Evolutionary conservation across 768 basidiomycete species (phyloP), one percentile per base, ranked within the genome.

Genomic region (Daedalea quercina): DNA sequence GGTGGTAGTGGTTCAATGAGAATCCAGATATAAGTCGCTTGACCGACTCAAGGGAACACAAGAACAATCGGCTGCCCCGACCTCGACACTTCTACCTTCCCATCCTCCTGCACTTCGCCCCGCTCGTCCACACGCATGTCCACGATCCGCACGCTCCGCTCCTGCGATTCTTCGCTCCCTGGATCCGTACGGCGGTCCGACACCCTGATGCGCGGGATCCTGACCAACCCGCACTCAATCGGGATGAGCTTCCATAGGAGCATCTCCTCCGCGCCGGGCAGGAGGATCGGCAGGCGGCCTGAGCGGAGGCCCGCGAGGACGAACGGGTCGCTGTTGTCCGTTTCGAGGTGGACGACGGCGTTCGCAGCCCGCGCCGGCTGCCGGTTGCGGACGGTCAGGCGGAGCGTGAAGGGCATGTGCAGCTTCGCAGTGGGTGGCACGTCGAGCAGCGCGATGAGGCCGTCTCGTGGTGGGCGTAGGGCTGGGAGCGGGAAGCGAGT

Each of bases 221-320:
- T 75, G 45, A 85, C 70, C 57, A 79, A 71, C 31, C 90, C 90
- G 65, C 87, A 89, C 54, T 87, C 85, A 35, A 90, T 66, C 1
- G 90, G 86, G 25, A 90, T 76, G 28, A 90, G 63, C 25, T 75
- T 78, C 86, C 88, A 92, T 9, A 69, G 68, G 20, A 91, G 48
- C 53, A 66, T 74, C 58, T 82, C 82, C 65, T 90, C 88, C 24
- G 75, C 71, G 4, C 84, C 84, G 0, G 92, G 86, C 41, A 89
- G 71, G n/a, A 97, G 70, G 43, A 86, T 69, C 2, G 90, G 84
- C 9, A 91, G 57, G 9, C 82, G 77, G 2, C 82, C 81, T 46
- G 72, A 78, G 44, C 89, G 74, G 33, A 87, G 64, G 0, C 94
- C 94, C 2, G 89, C 79, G 41, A 93, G 80, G 15, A 94, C 81